A percentile compares a stretch with the other conserved stretches of the same genome.
These are phyloP conservation scores for Hyaloraphidium curvatum DNA, from an alignment of 192 early-diverging fungal genomes.

Conservation along the genomic window DNA sequence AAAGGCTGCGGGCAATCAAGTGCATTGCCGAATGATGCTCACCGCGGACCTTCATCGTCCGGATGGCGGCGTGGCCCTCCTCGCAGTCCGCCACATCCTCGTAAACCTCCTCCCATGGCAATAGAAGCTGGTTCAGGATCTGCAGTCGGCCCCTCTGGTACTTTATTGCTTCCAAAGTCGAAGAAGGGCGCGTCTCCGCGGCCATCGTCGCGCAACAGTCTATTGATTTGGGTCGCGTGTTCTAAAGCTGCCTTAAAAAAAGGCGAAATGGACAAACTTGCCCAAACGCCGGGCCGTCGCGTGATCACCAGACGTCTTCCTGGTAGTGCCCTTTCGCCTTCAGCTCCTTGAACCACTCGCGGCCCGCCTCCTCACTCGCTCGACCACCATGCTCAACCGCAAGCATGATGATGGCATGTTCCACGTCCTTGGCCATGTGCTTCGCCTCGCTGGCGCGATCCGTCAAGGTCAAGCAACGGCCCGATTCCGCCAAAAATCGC, in stretches of 20 bases:
- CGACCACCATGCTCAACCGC: slow-evolving; percentile 43
- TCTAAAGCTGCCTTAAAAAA: too few species aligned
- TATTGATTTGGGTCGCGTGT: too few species aligned
- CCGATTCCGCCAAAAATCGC: neutral
- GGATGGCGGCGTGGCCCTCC: slow-evolving; percentile 71
- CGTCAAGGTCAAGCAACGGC: neutral
- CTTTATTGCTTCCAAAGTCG: slow-evolving; percentile 19
- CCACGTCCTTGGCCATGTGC: slow-evolving; percentile 86
- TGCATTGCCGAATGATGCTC: too few species aligned
- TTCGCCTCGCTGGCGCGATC: slow-evolving; percentile 53
- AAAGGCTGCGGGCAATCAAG: neutral
- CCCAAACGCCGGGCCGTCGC: too few species aligned
- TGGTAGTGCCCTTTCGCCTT: slow-evolving; percentile 62
- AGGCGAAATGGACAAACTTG: too few species aligned
- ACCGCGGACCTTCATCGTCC: slow-evolving; percentile 66
- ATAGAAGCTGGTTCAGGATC: slow-evolving; percentile 78
- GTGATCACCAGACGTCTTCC: slow-evolving; percentile 88
- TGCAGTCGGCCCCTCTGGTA: slow-evolving; percentile 24
- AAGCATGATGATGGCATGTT: slow-evolving; percentile 38
- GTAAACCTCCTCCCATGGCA: slow-evolving; percentile 70
- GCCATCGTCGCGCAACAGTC: too few species aligned
- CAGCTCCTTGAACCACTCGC: slow-evolving; percentile 69
- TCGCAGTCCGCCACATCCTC: slow-evolving; percentile 36
- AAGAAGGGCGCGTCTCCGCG: neutral
- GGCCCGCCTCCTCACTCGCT: slow-evolving; percentile 37